Percentiles rank a stretch among this genome's conserved stretches.
Conservation (phyloP, 805 yeast species). For the Sugiyamaella smithiae region DNA sequence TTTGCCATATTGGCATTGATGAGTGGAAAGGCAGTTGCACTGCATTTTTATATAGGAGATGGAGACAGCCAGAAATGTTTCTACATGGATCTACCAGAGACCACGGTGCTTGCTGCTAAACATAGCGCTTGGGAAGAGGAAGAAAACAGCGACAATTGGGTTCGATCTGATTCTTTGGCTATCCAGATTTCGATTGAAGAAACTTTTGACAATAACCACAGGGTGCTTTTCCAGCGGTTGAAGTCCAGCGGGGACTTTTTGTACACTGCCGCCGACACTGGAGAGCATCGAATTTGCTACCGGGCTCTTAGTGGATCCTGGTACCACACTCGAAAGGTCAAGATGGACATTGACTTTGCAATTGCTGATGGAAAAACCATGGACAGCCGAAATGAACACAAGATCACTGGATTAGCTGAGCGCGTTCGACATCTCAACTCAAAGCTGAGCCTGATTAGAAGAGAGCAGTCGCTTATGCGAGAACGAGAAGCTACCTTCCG, state of each 20-base stretch:
- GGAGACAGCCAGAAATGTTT: conserved; percentile 75
- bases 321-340: conserved; percentile 57
- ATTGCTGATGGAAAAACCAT: conserved; percentile 62
- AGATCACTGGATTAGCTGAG: conserved; percentile 50
- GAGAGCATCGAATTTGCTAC: conserved; percentile 83
- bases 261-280: conserved; percentile 77
- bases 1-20: conserved; percentile 19
- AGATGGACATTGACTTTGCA: conserved; percentile 71
- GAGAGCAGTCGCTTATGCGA: conserved; percentile 63
- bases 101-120: conserved; percentile 67
- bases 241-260: conserved; percentile 64
- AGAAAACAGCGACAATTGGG: conserved; percentile 47
- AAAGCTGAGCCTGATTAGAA: conserved; percentile 55
- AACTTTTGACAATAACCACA: conserved; percentile 78
- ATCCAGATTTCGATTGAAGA: conserved; percentile 74
- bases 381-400: conserved; percentile 59
- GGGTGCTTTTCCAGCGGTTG: conserved; percentile 67
- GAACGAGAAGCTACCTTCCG: conserved; percentile 72
- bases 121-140: conserved; percentile 66
- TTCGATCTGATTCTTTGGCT: conserved; percentile 50
- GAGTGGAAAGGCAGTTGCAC: conserved; percentile 38
- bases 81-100: conserved; percentile 71
- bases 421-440: conserved; percentile 55
- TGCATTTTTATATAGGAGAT: conserved; percentile 78
- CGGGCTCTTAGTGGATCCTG: conserved; percentile 58